Evolutionary conservation across 2,329 filamentous ascomycete genomes (phyloP).

Genomic region (Beauveria sp.): DNA sequence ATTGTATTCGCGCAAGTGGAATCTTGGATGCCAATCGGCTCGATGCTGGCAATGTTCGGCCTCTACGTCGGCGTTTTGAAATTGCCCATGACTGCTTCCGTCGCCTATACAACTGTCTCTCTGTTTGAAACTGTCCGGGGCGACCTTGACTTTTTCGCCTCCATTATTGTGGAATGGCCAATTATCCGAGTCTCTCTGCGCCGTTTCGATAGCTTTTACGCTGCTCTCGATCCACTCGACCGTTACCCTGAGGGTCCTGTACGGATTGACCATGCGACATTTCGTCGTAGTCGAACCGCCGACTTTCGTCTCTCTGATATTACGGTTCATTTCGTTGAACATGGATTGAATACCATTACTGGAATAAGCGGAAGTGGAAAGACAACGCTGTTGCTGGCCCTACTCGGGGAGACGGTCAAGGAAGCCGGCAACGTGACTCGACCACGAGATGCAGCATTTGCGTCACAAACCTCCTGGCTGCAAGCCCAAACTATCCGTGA

Average conservation of each 20-base stretch:
- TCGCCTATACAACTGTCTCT: constrained; percentile 49
- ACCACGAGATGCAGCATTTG: constrained; percentile 46
- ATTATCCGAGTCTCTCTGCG: constrained; percentile 35
- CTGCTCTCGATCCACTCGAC: constrained; percentile 40
- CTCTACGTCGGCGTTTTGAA: constrained; percentile 41
- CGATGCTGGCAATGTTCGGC: constrained; percentile 47
- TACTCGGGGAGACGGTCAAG: constrained; percentile 47
- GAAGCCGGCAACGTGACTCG: constrained; percentile 39
- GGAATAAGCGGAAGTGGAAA: constrained; percentile 51
- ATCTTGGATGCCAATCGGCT: constrained; percentile 43
- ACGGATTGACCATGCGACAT: constrained; percentile 35
- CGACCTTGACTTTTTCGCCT: constrained; percentile 42
- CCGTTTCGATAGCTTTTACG: constrained; percentile 47
- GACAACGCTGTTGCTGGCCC: constrained; percentile 45
- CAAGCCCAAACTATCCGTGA: constrained; percentile 48
- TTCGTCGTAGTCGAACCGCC: constrained; percentile 42
- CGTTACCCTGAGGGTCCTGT: constrained; percentile 42
- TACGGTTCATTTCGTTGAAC: constrained; percentile 44
- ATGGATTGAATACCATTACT: constrained; percentile 45
- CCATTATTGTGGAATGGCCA: constrained; percentile 28
- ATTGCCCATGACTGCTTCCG: constrained; percentile 42
- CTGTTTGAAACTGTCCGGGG: constrained; percentile 45
- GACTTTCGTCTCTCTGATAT: constrained; percentile 41
- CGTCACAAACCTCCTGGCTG: constrained; percentile 50
- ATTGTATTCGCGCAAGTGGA: constrained; percentile 39